phyloP scores from a whole-genome alignment of 1,284 basidiomycete genomes.

The Cutaneotrichosporon dermatis region DNA sequence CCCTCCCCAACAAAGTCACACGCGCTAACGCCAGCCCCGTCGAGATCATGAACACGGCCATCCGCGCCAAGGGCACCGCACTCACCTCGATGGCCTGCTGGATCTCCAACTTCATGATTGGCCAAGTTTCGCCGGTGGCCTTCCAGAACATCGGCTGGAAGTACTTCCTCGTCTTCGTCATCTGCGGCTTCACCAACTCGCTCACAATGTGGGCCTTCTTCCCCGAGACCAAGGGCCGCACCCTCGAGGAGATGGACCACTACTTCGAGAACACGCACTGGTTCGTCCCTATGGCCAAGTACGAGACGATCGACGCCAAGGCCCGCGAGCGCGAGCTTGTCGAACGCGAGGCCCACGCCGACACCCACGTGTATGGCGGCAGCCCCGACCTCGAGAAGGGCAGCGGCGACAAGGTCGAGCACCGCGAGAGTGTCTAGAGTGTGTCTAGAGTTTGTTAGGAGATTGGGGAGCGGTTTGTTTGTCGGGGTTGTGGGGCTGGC shows the following conservation, averaged over 20 bases:
- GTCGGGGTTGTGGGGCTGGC: no score
- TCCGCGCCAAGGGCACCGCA: slow-evolving; percentile 59
- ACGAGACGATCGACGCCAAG: slow-evolving; percentile 45
- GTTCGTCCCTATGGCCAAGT: slow-evolving; percentile 54
- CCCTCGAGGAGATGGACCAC: slow-evolving; percentile 56
- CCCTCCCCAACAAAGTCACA: no score
- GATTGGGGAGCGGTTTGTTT: no score
- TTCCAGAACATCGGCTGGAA: slow-evolving; percentile 47
- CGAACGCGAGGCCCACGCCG: no score
- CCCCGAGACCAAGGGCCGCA: slow-evolving; percentile 47
- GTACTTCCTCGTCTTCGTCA: slow-evolving; percentile 58
- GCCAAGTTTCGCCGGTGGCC: slow-evolving; percentile 47
- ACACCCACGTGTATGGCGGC: no score
- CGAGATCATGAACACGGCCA: slow-evolving; percentile 58
- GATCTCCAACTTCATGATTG: slow-evolving; percentile 49
- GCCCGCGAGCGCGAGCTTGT: slow-evolving; percentile 53
- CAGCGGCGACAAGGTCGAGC: neutral
- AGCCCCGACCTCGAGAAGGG: neutral
- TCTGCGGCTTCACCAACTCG: slow-evolving; percentile 61
- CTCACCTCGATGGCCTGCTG: slow-evolving; percentile 57
- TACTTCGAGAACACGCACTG: slow-evolving; percentile 55
- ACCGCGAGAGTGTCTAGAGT: neutral
- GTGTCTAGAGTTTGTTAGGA: no score
- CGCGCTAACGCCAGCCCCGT: slow-evolving; percentile 20
- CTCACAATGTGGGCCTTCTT: slow-evolving; percentile 56